Base-by-base conservation (phyloP, 768 basidiomycete species). In the Hericium alpestre region DNA sequence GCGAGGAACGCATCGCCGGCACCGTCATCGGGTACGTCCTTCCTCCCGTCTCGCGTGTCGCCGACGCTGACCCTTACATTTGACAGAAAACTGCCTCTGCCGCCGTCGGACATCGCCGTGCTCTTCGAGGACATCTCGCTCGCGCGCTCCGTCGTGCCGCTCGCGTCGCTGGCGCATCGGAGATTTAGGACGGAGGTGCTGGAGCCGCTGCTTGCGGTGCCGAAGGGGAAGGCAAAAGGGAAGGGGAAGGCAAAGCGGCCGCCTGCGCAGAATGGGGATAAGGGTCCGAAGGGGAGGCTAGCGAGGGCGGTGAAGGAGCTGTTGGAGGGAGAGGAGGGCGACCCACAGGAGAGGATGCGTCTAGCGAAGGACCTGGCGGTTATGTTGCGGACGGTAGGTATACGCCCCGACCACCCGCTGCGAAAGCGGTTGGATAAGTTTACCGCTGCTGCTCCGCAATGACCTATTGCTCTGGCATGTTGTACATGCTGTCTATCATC, bases 101-200 rank as follows among this genome's bases (percentile, higher is more conserved):
- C 85, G 62, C 87, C 90, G 64, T 86, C 90, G 53, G 95, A 97
- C 60, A 80, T 90, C 32, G 81, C 79, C 0, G 75, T 93, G 40
- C 70, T 98, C 54, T 92, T 91, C 63, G 95, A 97, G 62, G 95
- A 97, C 64, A 68, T 97, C 25, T 75, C 88, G 66, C 81, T 88
- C 16, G 86, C 87, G 4, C 82, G 92, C 27, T 87, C 87, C 3
- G 74, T 83, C 15, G 70, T 91, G 20, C 91, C 92, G 4, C 94
- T 90, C 57, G 64, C 75, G 38, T 77, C 86, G 53, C 74, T 88
- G 49, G 87, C 86, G 50, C 76, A 80, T 67, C 80, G 87, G 47
- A 77, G 84, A 46, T 89, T 90, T 65, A 78, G 87, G 65, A 79
- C 76, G 43, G 86, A 88, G 65, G 76, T 87, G 61, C 71, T 88